phyloP scores from a whole-genome alignment of 345 rosid species.

The Eucalyptus sideroxylon region DNA sequence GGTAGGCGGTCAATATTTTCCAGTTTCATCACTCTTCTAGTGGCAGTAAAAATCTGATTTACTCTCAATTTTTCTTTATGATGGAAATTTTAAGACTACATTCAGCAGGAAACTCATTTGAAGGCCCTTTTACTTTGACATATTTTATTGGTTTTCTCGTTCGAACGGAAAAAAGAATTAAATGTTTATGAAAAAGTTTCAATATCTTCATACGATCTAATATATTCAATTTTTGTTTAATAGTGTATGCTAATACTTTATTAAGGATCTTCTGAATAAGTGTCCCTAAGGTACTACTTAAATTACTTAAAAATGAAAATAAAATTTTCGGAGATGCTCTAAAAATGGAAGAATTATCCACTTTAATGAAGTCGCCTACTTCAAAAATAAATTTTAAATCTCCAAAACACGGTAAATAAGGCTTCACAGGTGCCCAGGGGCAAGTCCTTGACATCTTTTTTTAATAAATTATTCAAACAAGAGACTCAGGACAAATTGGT shows the following conservation, averaged over 20 bases:
- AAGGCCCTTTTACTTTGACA: neutral
- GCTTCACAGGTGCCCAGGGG: neutral
- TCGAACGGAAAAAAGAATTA: neutral
- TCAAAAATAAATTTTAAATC: neutral
- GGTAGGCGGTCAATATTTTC: neutral
- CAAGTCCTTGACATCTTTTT: neutral
- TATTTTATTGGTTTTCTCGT: neutral
- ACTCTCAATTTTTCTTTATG: neutral
- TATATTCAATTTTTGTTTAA: neutral
- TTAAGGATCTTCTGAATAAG: neutral
- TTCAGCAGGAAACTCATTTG: neutral
- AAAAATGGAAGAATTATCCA: neutral
- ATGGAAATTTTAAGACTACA: neutral
- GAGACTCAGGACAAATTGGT: neutral
- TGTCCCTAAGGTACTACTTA: neutral
- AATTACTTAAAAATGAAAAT: neutral
- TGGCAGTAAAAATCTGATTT: neutral
- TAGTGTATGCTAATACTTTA: neutral
- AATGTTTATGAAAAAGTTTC: neutral
- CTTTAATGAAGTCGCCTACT: neutral
- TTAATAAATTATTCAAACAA: neutral
- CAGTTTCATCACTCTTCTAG: neutral
- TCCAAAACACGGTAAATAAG: neutral
- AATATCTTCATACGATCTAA: neutral
- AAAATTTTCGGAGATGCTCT: neutral